These are phyloP conservation scores for Aspergillus panamensis DNA, from an alignment of 495 filamentous ascomycete species.

Conservation along the genomic window DNA sequence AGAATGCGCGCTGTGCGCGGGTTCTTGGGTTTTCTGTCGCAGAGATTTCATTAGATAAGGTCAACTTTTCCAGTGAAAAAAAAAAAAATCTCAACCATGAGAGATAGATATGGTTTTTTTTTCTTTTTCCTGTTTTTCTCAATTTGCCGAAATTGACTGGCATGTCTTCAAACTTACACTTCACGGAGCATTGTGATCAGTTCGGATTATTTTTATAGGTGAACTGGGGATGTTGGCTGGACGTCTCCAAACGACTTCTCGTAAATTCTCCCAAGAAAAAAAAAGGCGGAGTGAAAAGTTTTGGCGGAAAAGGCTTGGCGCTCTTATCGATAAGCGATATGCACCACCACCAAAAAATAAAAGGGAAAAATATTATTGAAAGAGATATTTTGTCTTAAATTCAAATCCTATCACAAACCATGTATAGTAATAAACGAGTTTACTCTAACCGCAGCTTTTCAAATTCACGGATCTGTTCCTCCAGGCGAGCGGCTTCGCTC, in stretches of 20 bases:
- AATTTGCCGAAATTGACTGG: neutral
- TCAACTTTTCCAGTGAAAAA: neutral
- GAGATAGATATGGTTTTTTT: neutral
- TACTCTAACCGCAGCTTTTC: conserved; percentile 48
- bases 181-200: conserved; percentile 29
- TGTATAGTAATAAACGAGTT: conserved; percentile 3
- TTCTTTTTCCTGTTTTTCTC: neutral
- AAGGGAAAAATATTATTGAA: neutral
- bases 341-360: neutral
- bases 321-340: conserved; percentile 30
- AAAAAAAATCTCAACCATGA: neutral
- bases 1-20: conserved; percentile 91
- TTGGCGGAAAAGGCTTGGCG: conserved; percentile 29
- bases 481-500: conserved; percentile 51
- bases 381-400: neutral
- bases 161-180: conserved; percentile 31
- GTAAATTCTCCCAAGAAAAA: conserved; percentile 3
- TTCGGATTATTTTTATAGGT: neutral
- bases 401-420: neutral
- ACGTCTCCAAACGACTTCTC: neutral
- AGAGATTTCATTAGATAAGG: conserved; percentile 19
- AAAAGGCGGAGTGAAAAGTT: conserved; percentile 22
- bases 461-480: conserved; percentile 51
- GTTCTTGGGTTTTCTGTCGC: conserved; percentile 77
- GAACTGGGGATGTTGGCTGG: conserved; percentile 2